Percentiles rank a stretch among this genome's conserved stretches.
Conservation (phyloP, 768 basidiomycete genomes). For the Antrodiella citrinella region DNA sequence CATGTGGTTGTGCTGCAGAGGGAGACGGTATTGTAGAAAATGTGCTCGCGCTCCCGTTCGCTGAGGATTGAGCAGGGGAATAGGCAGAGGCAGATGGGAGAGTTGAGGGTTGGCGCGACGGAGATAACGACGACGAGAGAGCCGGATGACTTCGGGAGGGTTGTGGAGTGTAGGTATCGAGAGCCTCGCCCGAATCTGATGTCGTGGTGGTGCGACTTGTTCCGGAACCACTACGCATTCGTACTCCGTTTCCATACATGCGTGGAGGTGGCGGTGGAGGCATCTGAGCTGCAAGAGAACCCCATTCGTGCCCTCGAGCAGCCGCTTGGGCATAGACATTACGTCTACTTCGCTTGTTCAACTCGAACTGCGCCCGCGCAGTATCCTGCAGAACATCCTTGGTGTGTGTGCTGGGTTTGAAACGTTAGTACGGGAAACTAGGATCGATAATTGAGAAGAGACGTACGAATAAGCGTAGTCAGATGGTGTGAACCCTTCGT, state of each 20-base stretch:
- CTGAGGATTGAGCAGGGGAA: constrained; percentile 48
- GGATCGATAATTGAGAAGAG: constrained; percentile 1
- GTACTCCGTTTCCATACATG: constrained; percentile 26
- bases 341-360: constrained; percentile 68
- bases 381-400: constrained; percentile 75
- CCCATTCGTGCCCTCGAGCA: constrained; percentile 57
- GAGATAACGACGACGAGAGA: constrained; percentile 23
- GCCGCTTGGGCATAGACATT: constrained; percentile 69
- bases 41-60: constrained; percentile 29
- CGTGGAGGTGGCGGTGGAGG: constrained; percentile 33
- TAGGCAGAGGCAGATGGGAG: constrained; percentile 49
- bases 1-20: constrained; percentile 20
- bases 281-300: constrained; percentile 18
- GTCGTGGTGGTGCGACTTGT: constrained; percentile 71
- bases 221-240: constrained; percentile 76
- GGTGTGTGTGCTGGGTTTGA: constrained; percentile 54
- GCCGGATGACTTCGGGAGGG: constrained; percentile 43
- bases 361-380: constrained; percentile 70
- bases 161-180: constrained; percentile 33
- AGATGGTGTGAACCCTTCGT: constrained; percentile 83
- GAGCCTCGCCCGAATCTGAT: constrained; percentile 64
- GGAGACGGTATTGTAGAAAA: constrained; percentile 32
- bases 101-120: constrained; percentile 18
- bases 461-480: constrained; percentile 90
- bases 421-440: constrained; percentile 7